Evolutionary conservation across 139 green algal species (phyloP).

Genomic region (Volvox reticuliferus): DNA sequence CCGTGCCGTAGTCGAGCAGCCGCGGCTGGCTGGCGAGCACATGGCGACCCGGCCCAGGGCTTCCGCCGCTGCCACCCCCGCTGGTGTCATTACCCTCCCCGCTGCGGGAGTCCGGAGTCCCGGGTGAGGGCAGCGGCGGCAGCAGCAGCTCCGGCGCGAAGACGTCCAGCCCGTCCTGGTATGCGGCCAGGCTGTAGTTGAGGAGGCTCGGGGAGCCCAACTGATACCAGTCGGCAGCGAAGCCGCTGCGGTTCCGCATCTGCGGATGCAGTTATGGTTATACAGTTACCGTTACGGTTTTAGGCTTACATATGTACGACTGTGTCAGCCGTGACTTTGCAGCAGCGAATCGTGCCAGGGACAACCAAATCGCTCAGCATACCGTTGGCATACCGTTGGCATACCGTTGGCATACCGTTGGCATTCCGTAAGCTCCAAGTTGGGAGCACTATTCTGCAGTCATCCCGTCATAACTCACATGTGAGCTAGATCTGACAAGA

Average conservation of each 20-base stretch:
- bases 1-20: slow-evolving; percentile 55
- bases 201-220: slow-evolving; percentile 36
- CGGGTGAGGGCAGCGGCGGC: background rate
- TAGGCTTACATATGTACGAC: no score
- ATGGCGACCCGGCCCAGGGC: background rate
- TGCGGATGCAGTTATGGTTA: background rate
- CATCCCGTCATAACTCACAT: no score
- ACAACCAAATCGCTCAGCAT: no score
- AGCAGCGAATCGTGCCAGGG: no score
- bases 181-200: slow-evolving; percentile 48
- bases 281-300: no score
- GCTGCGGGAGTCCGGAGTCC: background rate
- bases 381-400: background rate
- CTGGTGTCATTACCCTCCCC: background rate
- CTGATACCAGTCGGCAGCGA: slow-evolving; percentile 60
- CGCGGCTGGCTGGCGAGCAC: background rate
- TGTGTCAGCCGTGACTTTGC: no score
- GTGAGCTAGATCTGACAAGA: no score
- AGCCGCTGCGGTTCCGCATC: slow-evolving; percentile 42
- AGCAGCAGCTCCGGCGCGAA: slow-evolving; percentile 29
- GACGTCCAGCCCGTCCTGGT: slow-evolving; percentile 26
- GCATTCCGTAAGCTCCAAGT: no score
- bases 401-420: background rate
- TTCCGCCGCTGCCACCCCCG: background rate
- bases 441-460: no score